Evolutionary conservation across 352 stramenopile species (phyloP).

Genomic region (Globisporangium perplexum): DNA sequence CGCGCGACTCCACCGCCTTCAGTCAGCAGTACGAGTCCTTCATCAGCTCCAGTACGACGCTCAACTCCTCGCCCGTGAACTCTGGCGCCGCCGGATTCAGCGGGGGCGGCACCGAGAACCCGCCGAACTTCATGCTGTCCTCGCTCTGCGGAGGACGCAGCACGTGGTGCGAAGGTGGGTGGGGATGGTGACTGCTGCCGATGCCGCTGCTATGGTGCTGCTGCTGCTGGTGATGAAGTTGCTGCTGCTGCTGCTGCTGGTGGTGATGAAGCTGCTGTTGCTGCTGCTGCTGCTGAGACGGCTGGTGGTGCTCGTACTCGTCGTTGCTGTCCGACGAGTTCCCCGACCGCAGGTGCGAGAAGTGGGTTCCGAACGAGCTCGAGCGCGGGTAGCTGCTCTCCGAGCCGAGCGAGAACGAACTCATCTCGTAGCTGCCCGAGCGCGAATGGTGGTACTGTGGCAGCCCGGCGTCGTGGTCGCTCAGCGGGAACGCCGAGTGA

Average conservation of each 20-base stretch:
- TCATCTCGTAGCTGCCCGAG: conserved; percentile 12
- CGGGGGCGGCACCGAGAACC: conserved; percentile 44
- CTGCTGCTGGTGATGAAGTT: conserved; percentile 23
- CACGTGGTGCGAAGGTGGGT: conserved; percentile 32
- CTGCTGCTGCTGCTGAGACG: conserved; percentile 12
- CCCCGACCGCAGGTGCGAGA: conserved; percentile 19
- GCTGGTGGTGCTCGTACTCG: conserved; percentile 24
- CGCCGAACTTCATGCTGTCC: conserved; percentile 39
- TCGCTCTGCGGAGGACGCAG: conserved; percentile 46
- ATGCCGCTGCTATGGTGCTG: conserved; percentile 30
- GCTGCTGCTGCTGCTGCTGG: conserved; percentile 14
- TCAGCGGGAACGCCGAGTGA: conserved; percentile 15
- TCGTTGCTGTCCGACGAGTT: conserved; percentile 23
- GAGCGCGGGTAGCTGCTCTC: conserved; percentile 19
- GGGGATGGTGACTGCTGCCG: conserved; percentile 14
- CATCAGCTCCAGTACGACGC: conserved; percentile 74
- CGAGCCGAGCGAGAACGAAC: conserved; percentile 20
- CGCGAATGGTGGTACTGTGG: conserved; percentile 16
- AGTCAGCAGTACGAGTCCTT: conserved; percentile 55
- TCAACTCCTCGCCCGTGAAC: conserved; percentile 77
- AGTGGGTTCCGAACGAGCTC: conserved; percentile 23
- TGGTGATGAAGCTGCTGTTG: conserved; percentile 10
- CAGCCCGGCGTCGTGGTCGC: conserved; percentile 4
- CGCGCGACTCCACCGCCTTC: background rate
- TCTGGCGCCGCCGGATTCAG: conserved; percentile 67